A percentile compares a stretch with the other conserved stretches of the same genome.
These are phyloP conservation scores for Boletellus deceptivus DNA, from an alignment of 1,284 basidiomycete species.

Conservation along the genomic window DNA sequence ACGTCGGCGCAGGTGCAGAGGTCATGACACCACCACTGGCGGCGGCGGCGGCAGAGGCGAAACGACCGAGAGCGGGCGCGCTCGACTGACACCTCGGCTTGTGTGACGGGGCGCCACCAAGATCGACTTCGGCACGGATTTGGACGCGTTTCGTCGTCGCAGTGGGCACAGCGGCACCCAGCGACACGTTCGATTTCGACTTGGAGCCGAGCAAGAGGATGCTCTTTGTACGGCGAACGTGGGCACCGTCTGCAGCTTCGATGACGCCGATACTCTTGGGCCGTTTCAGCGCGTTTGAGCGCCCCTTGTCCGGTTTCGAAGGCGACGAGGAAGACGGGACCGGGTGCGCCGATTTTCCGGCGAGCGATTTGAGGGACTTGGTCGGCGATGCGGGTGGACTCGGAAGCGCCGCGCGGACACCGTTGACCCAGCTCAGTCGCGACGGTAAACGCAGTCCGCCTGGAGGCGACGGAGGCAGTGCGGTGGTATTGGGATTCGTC, in stretches of 20 bases:
- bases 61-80: constrained; percentile 13
- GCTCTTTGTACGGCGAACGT: constrained; percentile 32
- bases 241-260: constrained; percentile 28
- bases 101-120: constrained; percentile 7
- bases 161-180: constrained; percentile 4
- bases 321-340: background rate
- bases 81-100: constrained; percentile 32
- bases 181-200: constrained; percentile 28
- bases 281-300: constrained; percentile 15
- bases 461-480: constrained; percentile 27
- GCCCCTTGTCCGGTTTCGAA: constrained; percentile 12
- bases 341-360: constrained; percentile 5
- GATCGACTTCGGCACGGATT: constrained; percentile 25
- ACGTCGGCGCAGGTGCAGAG: background rate
- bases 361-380: constrained; percentile 11
- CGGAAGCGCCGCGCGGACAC: constrained; percentile 28
- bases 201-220: constrained; percentile 31
- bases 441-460: constrained; percentile 32
- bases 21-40: background rate
- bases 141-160: constrained; percentile 28
- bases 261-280: constrained; percentile 31
- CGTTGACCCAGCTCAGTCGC: constrained; percentile 31
- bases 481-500: constrained; percentile 6
- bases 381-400: constrained; percentile 33
- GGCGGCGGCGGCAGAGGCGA: background rate